These are phyloP conservation scores for Phaeosphaeria sp. DNA, from an alignment of 2,329 filamentous ascomycete species.

Conservation along the genomic window DNA sequence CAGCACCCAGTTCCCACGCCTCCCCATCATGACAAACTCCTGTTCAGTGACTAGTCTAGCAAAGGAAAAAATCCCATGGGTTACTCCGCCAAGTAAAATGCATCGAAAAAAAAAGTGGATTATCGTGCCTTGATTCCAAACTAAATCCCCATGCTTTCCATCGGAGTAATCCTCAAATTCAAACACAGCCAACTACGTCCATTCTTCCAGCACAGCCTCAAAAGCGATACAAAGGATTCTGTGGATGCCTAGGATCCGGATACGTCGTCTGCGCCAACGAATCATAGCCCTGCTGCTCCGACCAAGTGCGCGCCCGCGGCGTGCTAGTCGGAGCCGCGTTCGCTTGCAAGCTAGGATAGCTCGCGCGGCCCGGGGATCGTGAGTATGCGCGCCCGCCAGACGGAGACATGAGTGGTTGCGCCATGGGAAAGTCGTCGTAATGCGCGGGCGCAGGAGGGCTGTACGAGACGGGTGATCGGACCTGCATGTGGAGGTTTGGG, in stretches of 20 bases:
- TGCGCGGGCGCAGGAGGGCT: constrained; percentile 8
- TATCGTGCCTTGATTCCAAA: not conserved
- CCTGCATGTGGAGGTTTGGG: constrained; percentile 22
- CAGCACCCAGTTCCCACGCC: not conserved
- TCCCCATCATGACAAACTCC: not conserved
- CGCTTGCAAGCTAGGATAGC: constrained; percentile 15
- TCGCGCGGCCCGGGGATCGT: constrained; percentile 14
- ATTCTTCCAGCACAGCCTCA: constrained; percentile 26
- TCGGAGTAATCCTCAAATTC: constrained; percentile 8
- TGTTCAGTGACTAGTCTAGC: not conserved
- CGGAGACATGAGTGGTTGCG: constrained; percentile 20
- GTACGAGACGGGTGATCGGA: constrained; percentile 17
- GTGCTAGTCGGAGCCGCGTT: constrained; percentile 14
- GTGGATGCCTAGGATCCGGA: constrained; percentile 25
- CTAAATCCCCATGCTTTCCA: too few relatives aligned
- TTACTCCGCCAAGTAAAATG: too few relatives aligned
- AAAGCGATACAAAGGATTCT: constrained; percentile 24
- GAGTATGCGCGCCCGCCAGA: constrained; percentile 16
- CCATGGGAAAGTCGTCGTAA: constrained; percentile 22
- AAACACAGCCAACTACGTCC: constrained; percentile 5
- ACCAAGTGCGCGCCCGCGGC: constrained; percentile 16
- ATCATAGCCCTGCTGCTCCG: constrained; percentile 16
- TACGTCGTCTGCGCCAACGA: constrained; percentile 17
- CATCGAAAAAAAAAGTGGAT: too few relatives aligned
- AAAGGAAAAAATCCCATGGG: too few relatives aligned